phyloP scores from a whole-genome alignment of 768 basidiomycete genomes.

The Lactifluus piperatus region DNA sequence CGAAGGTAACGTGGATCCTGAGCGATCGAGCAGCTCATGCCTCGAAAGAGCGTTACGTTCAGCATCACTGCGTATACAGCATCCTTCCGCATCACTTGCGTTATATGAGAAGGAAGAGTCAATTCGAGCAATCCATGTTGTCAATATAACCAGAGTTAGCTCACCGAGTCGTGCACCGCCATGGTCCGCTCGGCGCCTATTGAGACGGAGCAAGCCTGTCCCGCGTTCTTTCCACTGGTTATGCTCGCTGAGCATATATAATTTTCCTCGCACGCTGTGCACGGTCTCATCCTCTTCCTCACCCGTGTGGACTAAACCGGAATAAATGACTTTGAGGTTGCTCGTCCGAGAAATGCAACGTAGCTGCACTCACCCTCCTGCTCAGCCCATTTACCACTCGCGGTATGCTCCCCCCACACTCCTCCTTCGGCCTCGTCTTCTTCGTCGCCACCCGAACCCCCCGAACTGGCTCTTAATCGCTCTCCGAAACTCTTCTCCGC shows the following conservation, averaged over 20 bases:
- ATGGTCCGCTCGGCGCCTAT: constrained; percentile 55
- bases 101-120: neutral
- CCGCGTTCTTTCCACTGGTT: constrained; percentile 74
- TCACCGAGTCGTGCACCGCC: constrained; percentile 61
- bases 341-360: neutral
- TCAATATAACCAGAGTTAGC: neutral
- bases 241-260: constrained; percentile 50
- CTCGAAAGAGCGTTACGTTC: constrained; percentile 67
- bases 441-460: constrained; percentile 40
- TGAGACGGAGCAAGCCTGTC: constrained; percentile 60
- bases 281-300: constrained; percentile 78
- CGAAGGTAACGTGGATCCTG: constrained; percentile 75
- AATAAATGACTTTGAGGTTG: neutral
- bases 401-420: constrained; percentile 39
- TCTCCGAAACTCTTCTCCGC: constrained; percentile 44
- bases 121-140: neutral
- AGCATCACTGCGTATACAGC: constrained; percentile 68
- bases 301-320: constrained; percentile 54
- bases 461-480: constrained; percentile 45
- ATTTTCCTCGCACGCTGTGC: constrained; percentile 68
- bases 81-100: constrained; percentile 76
- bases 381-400: constrained; percentile 46
- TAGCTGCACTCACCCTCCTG: constrained; percentile 48
- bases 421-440: constrained; percentile 31
- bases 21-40: constrained; percentile 64